Base-by-base conservation (phyloP, 805 yeast genomes). In the Saccharomycopsis sp. region DNA sequence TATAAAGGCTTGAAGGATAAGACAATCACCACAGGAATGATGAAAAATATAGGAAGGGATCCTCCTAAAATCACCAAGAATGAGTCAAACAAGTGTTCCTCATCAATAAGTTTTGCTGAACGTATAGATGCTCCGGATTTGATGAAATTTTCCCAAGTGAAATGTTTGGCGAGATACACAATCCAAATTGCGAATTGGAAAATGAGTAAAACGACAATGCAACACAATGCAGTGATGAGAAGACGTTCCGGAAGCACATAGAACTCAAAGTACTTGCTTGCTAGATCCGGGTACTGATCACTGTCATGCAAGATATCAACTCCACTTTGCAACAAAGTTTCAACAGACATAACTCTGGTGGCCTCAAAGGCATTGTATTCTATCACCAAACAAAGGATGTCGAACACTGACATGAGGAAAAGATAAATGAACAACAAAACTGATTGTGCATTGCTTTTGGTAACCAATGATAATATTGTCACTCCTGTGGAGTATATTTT, bases 91-190 rank as follows among this genome's bases (percentile, higher is more conserved):
- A 44, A 32, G 5, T 41, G 34, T n/a, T 19, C 25, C 15, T 26
- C 20, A 4, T 44, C 36, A 25, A 40, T 29, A 7, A 32, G 8
- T 10, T 36, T 31, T 15, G 30, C 30, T 8, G 37, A 40, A 6
- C 38, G 25, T 10, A 37, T 16, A 6, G 42, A 36, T 4, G 45
- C 41, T 8, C 42, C 48, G n/a, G 42, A 36, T 38, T 40, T 44
- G 13, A 32, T 44, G 19, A 41, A 44, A 19, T 33, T 40, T 21
- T 44, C 45, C 44, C 44, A 40, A 20, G 38, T 40, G 30, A 40
- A 44, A 21, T 44, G 41, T 33, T 44, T 40, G 9, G 42, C 43
- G 1, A 44, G 30, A 16, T 23, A 40, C 20, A 40, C 23, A n/a
- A 36, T 10, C 48, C 48, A 44, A 34, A 44, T 32, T 10, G 19